Percentiles rank a stretch among this genome's conserved stretches.
These are phyloP conservation scores for Zymoseptoria brevis DNA, from an alignment of 2,329 filamentous ascomycete genomes.

Conservation along the genomic window DNA sequence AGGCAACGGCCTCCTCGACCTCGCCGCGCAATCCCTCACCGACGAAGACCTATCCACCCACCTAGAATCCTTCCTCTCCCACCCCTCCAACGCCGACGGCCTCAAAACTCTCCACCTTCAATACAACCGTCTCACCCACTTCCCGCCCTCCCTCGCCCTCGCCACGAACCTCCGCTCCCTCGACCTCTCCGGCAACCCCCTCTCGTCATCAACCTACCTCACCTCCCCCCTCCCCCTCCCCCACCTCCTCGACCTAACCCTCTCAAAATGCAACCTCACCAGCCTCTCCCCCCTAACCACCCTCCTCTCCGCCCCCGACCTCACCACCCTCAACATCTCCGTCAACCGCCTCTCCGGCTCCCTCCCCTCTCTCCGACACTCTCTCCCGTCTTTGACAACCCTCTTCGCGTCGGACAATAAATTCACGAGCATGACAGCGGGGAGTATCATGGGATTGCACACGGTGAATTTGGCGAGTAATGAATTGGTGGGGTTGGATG, in stretches of 20 bases:
- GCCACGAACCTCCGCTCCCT: constrained; percentile 54
- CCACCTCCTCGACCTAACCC: constrained; percentile 65
- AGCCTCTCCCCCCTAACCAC: constrained; percentile 61
- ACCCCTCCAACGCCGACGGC: constrained; percentile 32
- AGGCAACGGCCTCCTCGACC: constrained; percentile 33
- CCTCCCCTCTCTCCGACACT: constrained; percentile 57
- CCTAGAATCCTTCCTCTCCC: constrained; percentile 35
- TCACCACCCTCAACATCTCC: constrained; percentile 73
- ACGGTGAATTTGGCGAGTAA: constrained; percentile 78
- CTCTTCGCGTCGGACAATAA: constrained; percentile 74
- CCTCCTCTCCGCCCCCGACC: constrained; percentile 61
- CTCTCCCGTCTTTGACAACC: constrained; percentile 62
- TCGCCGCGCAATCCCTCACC: constrained; percentile 32
- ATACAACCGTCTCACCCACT: constrained; percentile 63
- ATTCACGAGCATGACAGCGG: constrained; percentile 58
- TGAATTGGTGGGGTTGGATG: constrained; percentile 72
- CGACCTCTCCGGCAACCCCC: constrained; percentile 36
- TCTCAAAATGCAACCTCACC: constrained; percentile 66
- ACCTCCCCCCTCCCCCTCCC: constrained; percentile 52
- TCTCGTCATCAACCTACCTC: constrained; percentile 55
- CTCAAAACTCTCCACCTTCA: constrained; percentile 59
- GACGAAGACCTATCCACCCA: constrained; percentile 32
- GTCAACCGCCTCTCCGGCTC: constrained; percentile 66
- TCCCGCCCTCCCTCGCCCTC: constrained; percentile 65
- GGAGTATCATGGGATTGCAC: constrained; percentile 64